Percentiles rank a stretch among this genome's conserved stretches.
These are phyloP conservation scores for Solioccasus polychromus DNA, from an alignment of 768 basidiomycete genomes.

Conservation along the genomic window DNA sequence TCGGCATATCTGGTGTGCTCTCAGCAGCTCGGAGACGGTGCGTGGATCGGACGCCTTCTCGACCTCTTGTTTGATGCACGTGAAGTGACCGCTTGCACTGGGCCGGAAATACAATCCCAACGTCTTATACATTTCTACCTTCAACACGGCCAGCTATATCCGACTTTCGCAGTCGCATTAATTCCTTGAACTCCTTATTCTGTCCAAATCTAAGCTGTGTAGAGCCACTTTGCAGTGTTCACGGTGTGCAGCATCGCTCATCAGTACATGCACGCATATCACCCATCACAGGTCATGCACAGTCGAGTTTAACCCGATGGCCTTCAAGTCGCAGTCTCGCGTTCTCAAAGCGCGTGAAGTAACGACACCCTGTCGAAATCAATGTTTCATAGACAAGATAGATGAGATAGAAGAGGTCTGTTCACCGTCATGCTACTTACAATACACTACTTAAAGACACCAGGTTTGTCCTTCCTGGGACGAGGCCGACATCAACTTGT, in stretches of 20 bases:
- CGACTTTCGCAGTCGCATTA: slow-evolving; percentile 28
- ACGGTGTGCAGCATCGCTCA: slow-evolving; percentile 35
- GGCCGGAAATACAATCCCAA: slow-evolving; percentile 25
- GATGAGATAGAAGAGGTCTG: slow-evolving; percentile 14
- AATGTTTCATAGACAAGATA: slow-evolving; percentile 27
- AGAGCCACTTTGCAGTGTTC: slow-evolving; percentile 47
- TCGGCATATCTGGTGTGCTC: slow-evolving; percentile 28
- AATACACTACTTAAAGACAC: neutral
- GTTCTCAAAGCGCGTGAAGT: slow-evolving; percentile 5
- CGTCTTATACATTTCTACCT: slow-evolving; percentile 10
- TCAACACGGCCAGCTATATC: slow-evolving; percentile 7
- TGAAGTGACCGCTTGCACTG: slow-evolving; percentile 34
- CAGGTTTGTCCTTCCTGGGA: slow-evolving; percentile 37
- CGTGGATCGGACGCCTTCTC: slow-evolving; percentile 21
- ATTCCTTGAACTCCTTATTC: slow-evolving; percentile 40
- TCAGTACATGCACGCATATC: slow-evolving; percentile 10
- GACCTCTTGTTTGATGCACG: slow-evolving; percentile 4
- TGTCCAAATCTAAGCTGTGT: slow-evolving; percentile 54
- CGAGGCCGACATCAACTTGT: slow-evolving; percentile 34
- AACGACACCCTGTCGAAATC: slow-evolving; percentile 23
- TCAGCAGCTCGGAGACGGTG: slow-evolving; percentile 22
- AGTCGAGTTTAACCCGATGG: slow-evolving; percentile 25
- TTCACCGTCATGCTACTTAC: neutral
- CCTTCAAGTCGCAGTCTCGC: slow-evolving; percentile 3
- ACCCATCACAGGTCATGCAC: slow-evolving; percentile 10